Base-by-base conservation (phyloP, 768 basidiomycete genomes). In the Mycena amicta region DNA sequence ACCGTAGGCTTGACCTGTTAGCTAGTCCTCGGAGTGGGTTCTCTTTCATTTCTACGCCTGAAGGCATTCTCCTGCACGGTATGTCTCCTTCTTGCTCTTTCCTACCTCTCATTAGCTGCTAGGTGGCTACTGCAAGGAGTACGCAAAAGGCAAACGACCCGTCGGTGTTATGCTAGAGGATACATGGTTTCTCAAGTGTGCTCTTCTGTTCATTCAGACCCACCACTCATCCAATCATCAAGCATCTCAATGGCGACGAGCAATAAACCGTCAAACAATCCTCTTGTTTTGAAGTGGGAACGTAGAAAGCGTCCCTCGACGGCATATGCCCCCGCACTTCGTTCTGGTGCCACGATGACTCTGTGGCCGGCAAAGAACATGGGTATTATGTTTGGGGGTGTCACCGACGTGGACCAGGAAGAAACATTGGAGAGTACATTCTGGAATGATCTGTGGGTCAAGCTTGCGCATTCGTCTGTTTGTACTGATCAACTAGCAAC, bases 41-140 rank as follows among this genome's bases (percentile, higher is more conserved):
- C 70, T 94, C 92, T 0, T 93, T 96, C 70, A 74, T 97, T 1
- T 76, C 93, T 1, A 83, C 82, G 1, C 63, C 85, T 0, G 93
- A 95, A 16, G 93, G 95, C 0, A 82, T 95, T 5, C 66, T 95
- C 6, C 68, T 97, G 4, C 86, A 93, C 64, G 94, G 92, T 86
- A 55, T 23, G 74, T 61, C n/a, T 27, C 29, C 5, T 13, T 11
- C 27, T 22, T 28, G 37, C n/a, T 8, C n/a, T 15, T 22, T 46
- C 20, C 5, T 8, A 16, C 15, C 13, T 39, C 15, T 23, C 5
- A 33, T 13, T 15, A 11, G 12, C 20, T 29, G 18, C 22, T 51
- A 92, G 90, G 92, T 12, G 95, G 95, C 0, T 96, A 96, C 69
- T 92, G 89, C 68, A 95, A 97, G 70, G 90, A 93, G 72, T 95